Evolutionary conservation across 768 basidiomycete species (phyloP).

Genomic region (Suillus decipiens): DNA sequence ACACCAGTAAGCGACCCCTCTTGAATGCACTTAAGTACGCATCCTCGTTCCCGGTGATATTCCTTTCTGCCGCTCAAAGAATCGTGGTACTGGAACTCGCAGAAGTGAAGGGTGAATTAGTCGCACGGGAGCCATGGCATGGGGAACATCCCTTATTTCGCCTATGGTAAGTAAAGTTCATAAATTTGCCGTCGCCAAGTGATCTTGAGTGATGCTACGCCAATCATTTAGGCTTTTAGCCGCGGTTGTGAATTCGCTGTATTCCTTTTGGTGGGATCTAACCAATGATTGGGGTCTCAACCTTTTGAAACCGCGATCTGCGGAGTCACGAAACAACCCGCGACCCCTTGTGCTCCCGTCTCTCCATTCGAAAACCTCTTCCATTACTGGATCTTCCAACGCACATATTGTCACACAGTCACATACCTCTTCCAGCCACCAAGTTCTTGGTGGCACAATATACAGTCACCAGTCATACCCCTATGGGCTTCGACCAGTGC

Average conservation of each 20-base stretch:
- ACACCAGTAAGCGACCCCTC: slow-evolving; percentile 70
- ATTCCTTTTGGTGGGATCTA: slow-evolving; percentile 99
- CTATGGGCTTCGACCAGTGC: slow-evolving; percentile 70
- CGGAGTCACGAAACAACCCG: slow-evolving; percentile 32
- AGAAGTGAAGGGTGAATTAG: slow-evolving; percentile 46
- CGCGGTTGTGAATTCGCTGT: slow-evolving; percentile 85
- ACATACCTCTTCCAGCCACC: slow-evolving; percentile 23
- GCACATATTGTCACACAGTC: slow-evolving; percentile 8
- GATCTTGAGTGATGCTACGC: slow-evolving; percentile 10
- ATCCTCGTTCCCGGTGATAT: slow-evolving; percentile 94
- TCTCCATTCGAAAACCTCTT: slow-evolving; percentile 38
- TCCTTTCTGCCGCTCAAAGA: slow-evolving; percentile 88
- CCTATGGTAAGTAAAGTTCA: slow-evolving; percentile 73
- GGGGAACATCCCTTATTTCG: slow-evolving; percentile 80
- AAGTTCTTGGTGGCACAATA: slow-evolving; percentile 7
- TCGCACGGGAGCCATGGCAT: slow-evolving; percentile 57
- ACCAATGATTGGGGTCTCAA: slow-evolving; percentile 97
- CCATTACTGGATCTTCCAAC: slow-evolving; percentile 22
- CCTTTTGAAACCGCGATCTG: slow-evolving; percentile 50
- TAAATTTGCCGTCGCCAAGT: neutral
- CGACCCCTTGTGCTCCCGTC: slow-evolving; percentile 48
- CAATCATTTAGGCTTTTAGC: slow-evolving; percentile 66
- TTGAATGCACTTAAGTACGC: slow-evolving; percentile 96
- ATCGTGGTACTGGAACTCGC: slow-evolving; percentile 63
- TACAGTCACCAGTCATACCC: slow-evolving; percentile 44